These are phyloP conservation scores for Peniophora sp. DNA, from an alignment of 1,284 basidiomycete species.

Conservation along the genomic window DNA sequence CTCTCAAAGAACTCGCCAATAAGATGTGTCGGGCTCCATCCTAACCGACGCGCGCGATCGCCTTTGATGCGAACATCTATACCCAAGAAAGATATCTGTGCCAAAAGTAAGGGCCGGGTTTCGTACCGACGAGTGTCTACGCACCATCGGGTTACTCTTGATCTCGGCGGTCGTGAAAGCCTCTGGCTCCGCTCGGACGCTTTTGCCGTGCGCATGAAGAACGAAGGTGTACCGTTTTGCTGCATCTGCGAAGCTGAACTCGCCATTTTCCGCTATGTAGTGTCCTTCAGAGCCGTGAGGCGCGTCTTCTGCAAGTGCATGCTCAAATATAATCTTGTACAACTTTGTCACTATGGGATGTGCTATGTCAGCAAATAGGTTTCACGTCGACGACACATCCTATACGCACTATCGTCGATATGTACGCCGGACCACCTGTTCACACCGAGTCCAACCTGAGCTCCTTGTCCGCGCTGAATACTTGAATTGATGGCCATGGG, in stretches of 20 bases:
- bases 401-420: conserved; percentile 32
- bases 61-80: conserved; percentile 44
- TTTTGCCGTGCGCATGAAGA: conserved; percentile 31
- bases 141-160: conserved; percentile 10
- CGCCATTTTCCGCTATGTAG: conserved; percentile 15
- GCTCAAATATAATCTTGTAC: conserved; percentile 12
- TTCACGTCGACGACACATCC: no score
- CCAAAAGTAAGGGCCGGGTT: background rate
- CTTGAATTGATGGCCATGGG: conserved; percentile 30
- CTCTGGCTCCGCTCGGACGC: conserved; percentile 9
- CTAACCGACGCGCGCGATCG: conserved; percentile 41
- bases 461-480: conserved; percentile 20
- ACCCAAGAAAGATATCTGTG: conserved; percentile 28
- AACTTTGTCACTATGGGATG: conserved; percentile 5
- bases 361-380: no score
- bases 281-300: conserved; percentile 15
- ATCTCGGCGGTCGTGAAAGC: conserved; percentile 9
- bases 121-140: background rate
- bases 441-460: conserved; percentile 22
- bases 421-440: conserved; percentile 38
- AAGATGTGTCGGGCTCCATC: conserved; percentile 44
- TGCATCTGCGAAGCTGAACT: conserved; percentile 28
- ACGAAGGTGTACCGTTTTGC: conserved; percentile 29
- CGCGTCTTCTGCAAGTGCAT: conserved; percentile 4
- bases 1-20: conserved; percentile 38